A percentile compares a stretch with the other conserved stretches of the same genome.
These are phyloP conservation scores for Beauveria sp. DNA, from an alignment of 2,329 filamentous ascomycete genomes.

Conservation along the genomic window DNA sequence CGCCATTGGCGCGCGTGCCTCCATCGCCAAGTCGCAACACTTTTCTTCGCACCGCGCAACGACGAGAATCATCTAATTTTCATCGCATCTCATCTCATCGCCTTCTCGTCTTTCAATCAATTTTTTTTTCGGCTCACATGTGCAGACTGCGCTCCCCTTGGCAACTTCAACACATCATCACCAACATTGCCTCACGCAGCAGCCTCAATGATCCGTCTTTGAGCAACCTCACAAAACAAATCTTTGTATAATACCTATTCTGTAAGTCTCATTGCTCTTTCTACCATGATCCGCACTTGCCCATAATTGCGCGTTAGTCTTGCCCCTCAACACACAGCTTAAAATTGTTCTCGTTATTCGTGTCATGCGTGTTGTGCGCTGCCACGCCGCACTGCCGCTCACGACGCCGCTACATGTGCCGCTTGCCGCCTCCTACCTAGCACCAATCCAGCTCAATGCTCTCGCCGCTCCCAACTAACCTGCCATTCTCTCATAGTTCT, in stretches of 20 bases:
- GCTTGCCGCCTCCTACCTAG: neutral
- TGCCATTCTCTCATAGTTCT: neutral
- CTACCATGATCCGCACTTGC: neutral
- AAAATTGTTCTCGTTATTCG: neutral
- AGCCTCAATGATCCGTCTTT: neutral
- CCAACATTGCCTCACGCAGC: neutral
- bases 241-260: neutral
- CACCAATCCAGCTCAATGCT: neutral
- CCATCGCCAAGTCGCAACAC: neutral
- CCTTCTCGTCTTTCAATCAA: neutral
- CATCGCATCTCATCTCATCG: neutral
- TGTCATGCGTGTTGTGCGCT: neutral
- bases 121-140: neutral
- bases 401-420: neutral
- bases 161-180: neutral
- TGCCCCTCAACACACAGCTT: neutral
- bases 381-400: neutral
- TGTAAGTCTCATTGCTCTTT: neutral
- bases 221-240: neutral
- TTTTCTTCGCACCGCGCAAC: neutral
- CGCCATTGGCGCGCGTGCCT: constrained; percentile 7
- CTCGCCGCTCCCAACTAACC: constrained; percentile 1
- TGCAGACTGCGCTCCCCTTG: neutral
- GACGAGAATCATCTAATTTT: neutral
- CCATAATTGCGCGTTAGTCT: neutral